A percentile compares a stretch with the other conserved stretches of the same genome.
Evolutionary conservation across 2,329 filamentous ascomycete genomes (phyloP).

Genomic region (Trichoderma hamatum): DNA sequence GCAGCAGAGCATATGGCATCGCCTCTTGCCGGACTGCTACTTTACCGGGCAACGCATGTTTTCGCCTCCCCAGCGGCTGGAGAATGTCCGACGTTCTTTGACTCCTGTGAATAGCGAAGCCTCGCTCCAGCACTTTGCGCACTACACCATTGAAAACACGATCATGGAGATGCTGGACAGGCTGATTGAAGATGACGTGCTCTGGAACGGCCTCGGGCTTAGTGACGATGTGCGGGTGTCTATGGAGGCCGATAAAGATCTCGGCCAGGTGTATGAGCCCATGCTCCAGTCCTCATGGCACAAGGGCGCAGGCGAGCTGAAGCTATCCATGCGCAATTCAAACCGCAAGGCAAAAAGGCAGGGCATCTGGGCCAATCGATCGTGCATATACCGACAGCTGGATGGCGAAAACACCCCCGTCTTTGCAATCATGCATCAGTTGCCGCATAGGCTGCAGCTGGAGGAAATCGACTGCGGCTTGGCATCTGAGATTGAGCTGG

Average conservation of each 20-base stretch:
- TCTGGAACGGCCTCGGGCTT: slow-evolving; percentile 39
- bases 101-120: slow-evolving; percentile 41
- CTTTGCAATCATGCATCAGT: slow-evolving; percentile 44
- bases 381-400: slow-evolving; percentile 32
- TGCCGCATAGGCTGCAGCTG: slow-evolving; percentile 42
- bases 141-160: slow-evolving; percentile 42
- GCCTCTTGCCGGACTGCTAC: background rate
- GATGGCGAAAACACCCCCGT: slow-evolving; percentile 30
- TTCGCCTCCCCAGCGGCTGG: slow-evolving; percentile 39
- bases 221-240: slow-evolving; percentile 35
- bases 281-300: slow-evolving; percentile 20
- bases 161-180: slow-evolving; percentile 40
- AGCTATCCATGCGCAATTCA: slow-evolving; percentile 16
- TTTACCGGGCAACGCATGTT: slow-evolving; percentile 39
- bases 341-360: slow-evolving; percentile 25
- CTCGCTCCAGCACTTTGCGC: slow-evolving; percentile 41
- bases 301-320: background rate
- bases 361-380: slow-evolving; percentile 40
- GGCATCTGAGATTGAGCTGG: slow-evolving; percentile 39
- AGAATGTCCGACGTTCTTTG: slow-evolving; percentile 39
- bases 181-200: slow-evolving; percentile 34
- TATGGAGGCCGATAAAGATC: slow-evolving; percentile 16
- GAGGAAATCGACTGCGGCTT: slow-evolving; percentile 41
- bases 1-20: slow-evolving; percentile 5
- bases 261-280: slow-evolving; percentile 19